Base-by-base conservation (phyloP, 169 alveolate species). In the Eimeria falciformis region DNA sequence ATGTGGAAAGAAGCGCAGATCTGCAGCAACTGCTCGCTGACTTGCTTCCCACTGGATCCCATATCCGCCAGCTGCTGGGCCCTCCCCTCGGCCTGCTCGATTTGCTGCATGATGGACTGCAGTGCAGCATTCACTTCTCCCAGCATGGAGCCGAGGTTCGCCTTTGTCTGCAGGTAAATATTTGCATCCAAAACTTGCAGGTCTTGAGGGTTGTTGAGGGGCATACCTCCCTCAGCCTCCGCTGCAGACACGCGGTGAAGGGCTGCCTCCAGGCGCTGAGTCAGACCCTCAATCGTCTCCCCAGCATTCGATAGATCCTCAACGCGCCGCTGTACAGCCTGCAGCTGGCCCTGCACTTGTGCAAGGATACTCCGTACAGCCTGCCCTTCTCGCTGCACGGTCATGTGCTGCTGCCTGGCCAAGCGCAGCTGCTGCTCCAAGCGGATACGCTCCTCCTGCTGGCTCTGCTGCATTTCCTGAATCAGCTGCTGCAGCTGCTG, bases 21-120 rank as follows among this genome's bases (percentile, higher is more conserved):
- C 84, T 73, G 84, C 84, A 73, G 84, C 65, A 73, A 62, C 65
- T 45, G 84, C 45, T 73, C 84, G 23, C 65, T 46, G n/a, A 73
- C 18, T 4, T 43, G 43, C 27, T 46, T 17, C 1, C 84, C 84
- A 17, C 65, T 18, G 27, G 65, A 43, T 9, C 84, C 84, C 27
- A 5, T 33, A 3, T 50, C 62, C 62, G 62, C 62, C n/a, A 50
- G 62, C n/a, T 7, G n/a, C n/a, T 7, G 14, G 7, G 62, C 62
- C n/a, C 62, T 7, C 14, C 14, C n/a, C 62, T 50, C 62, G n/a
- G 62, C 62, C 7, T 50, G 7, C 7, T 50, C 14, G n/a, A 50
- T 7, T 14, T 11, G 62, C 14, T 50, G n/a, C 7, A 11, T 50
- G 14, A 50, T 14, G 14, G 14, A 7, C 62, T 50, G 62, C n/a